Conservation (phyloP, 352 stramenopile genomes). For the Phytophthora agathidicida region DNA sequence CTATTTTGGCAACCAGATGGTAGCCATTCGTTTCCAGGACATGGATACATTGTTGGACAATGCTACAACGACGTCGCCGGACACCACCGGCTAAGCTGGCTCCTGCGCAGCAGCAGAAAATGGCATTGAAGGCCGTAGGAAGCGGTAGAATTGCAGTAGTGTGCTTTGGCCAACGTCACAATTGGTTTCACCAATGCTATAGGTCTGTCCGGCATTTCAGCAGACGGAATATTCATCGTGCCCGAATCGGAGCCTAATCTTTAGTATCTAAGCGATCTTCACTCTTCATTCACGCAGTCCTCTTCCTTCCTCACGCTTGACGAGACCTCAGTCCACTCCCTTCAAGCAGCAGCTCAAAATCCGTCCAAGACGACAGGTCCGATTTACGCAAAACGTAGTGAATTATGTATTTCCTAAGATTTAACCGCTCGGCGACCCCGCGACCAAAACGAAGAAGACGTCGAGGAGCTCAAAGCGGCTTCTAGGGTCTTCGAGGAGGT, state of each 20-base stretch:
- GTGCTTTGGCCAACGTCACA: no score
- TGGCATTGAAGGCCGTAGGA: no score
- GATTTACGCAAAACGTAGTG: background rate
- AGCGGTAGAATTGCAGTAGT: no score
- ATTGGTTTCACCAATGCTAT: no score
- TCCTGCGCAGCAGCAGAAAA: no score
- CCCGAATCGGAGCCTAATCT: no score
- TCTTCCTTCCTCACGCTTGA: no score
- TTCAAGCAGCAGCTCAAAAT: conserved; percentile 20
- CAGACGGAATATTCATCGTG: no score
- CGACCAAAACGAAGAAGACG: conserved; percentile 40
- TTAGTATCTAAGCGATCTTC: no score
- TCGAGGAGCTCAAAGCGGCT: conserved; percentile 36
- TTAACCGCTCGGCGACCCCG: conserved; percentile 21
- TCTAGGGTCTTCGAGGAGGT: conserved; percentile 40
- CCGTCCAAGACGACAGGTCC: background rate
- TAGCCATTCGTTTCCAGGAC: conserved; percentile 17
- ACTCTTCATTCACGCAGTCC: no score
- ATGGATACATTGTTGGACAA: conserved; percentile 20
- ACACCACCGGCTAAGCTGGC: no score
- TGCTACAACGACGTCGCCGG: conserved; percentile 12
- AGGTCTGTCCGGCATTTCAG: no score
- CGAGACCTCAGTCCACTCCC: conserved; percentile 24
- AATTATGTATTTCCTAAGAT: conserved; percentile 14
- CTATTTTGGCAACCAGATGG: conserved; percentile 10